Evolutionary conservation across 306 rosid genomes (phyloP), one percentile per base, ranked within the genome.

Genomic region (Castanea mollissima): DNA sequence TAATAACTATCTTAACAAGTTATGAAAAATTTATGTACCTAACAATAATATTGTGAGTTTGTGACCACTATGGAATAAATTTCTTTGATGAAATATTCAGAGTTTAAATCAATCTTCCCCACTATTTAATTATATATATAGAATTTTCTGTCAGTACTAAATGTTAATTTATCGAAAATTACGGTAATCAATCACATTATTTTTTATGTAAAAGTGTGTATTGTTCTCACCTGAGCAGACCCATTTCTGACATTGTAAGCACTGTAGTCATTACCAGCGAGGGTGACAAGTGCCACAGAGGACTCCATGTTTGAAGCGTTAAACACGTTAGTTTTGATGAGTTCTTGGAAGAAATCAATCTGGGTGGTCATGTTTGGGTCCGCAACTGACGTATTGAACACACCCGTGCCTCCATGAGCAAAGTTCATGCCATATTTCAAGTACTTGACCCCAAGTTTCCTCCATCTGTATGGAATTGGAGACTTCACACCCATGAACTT

Each of bases 321-420:
- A 88, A 76, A 91, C 2, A 83, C 46, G 3, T 78, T 80, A 55
- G 82, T 23, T 55, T 65, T 57, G 78, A 90, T 77, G 71, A 88
- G 76, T 0, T 63, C 72, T 18, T 84, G 75, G 23, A 93, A 87
- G 46, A 80, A 80, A 78, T 90, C 84, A 13, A 95, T 93, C 83
- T 95, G 99, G 8, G 84, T 79, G 18, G 93, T 90, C 99, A 95
- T 91, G 88, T 95, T 95, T 15, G 99, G 97, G 20, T 75, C 85
- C 56, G 31, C 13, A 65, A 62, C 58, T 34, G 68, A 80, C 2
- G 99, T 95, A 7, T 91, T 15, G 77, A 95, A 95, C 1, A 91
- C 94, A 19, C 99, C 99, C 0, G 91, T 91, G 4, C 99, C 98
- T 34, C 99, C 99, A 59, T 86, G 77, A 0, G 99, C 99, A 70